These are phyloP conservation scores for Quercus robur DNA, from an alignment of 306 rosid species.

Conservation along the genomic window DNA sequence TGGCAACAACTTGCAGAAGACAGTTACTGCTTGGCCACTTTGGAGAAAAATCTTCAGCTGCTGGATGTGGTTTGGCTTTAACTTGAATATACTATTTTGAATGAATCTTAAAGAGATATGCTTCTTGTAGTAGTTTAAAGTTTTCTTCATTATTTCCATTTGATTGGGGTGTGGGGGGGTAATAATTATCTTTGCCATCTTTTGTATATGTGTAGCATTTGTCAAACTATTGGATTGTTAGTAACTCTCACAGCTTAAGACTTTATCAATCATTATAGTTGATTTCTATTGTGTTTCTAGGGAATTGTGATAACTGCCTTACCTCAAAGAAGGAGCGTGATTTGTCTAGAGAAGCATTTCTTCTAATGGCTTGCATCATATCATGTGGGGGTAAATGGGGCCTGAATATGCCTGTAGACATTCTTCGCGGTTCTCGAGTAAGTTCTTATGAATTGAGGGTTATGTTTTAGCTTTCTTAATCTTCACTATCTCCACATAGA, in stretches of 20 bases:
- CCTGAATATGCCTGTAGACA: slow-evolving; percentile 77
- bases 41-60: slow-evolving; percentile 61
- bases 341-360: slow-evolving; percentile 85
- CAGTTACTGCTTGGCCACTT: slow-evolving; percentile 77
- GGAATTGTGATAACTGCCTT: slow-evolving; percentile 83
- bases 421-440: slow-evolving; percentile 90
- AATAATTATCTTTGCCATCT: not conserved
- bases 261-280: slow-evolving; percentile 8
- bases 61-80: slow-evolving; percentile 66
- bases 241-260: not conserved
- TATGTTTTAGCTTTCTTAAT: slow-evolving; percentile 2
- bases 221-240: not conserved
- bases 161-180: not conserved
- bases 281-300: slow-evolving; percentile 36
- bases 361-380: slow-evolving; percentile 80
- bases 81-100: slow-evolving; percentile 23
- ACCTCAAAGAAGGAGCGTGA: slow-evolving; percentile 59
- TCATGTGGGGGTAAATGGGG: slow-evolving; percentile 76
- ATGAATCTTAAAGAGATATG: not conserved
- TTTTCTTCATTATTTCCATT: not conserved
- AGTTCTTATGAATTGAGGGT: slow-evolving; percentile 33
- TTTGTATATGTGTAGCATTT: not conserved
- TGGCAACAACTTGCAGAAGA: slow-evolving; percentile 75
- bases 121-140: not conserved
- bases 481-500: not conserved